These are phyloP conservation scores for Lepraria neglecta DNA, from an alignment of 495 filamentous ascomycete genomes.

Conservation along the genomic window DNA sequence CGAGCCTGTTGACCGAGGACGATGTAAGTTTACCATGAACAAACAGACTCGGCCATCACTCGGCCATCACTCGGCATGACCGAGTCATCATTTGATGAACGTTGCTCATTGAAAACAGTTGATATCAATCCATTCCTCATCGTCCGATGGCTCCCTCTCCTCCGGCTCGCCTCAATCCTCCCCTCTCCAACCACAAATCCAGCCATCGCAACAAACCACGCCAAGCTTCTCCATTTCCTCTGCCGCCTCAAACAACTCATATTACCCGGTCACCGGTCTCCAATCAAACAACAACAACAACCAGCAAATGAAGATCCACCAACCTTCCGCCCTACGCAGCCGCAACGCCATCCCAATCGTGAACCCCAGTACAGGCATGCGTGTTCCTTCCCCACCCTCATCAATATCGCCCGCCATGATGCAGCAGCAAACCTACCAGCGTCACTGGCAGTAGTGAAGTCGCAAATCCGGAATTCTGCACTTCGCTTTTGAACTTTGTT, in stretches of 20 bases:
- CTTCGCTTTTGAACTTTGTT: slow-evolving; percentile 11
- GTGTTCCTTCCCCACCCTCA: slow-evolving; percentile 80
- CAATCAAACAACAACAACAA: slow-evolving; percentile 33
- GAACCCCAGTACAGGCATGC: slow-evolving; percentile 87
- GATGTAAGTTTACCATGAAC: slow-evolving; percentile 64
- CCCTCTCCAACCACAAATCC: slow-evolving; percentile 71
- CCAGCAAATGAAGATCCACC: slow-evolving; percentile 70
- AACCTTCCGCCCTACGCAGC: slow-evolving; percentile 76
- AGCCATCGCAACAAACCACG: slow-evolving; percentile 67
- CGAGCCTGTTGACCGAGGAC: slow-evolving; percentile 84
- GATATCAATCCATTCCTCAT: slow-evolving; percentile 79
- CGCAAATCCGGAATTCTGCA: slow-evolving; percentile 29
- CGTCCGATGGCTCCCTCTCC: slow-evolving; percentile 87
- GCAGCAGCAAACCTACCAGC: slow-evolving; percentile 57
- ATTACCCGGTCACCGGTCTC: slow-evolving; percentile 53
- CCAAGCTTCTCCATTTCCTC: slow-evolving; percentile 76
- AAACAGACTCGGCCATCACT: background rate
- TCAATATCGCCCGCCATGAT: slow-evolving; percentile 83
- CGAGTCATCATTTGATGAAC: background rate
- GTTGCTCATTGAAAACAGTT: slow-evolving; percentile 46
- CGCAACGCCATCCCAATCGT: slow-evolving; percentile 98
- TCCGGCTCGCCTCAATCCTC: slow-evolving; percentile 93
- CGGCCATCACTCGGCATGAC: background rate
- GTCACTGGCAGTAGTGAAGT: slow-evolving; percentile 50
- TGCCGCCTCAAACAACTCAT: slow-evolving; percentile 56